These are phyloP conservation scores for Trametes polyzona DNA, from an alignment of 1,284 basidiomycete species.

Conservation along the genomic window DNA sequence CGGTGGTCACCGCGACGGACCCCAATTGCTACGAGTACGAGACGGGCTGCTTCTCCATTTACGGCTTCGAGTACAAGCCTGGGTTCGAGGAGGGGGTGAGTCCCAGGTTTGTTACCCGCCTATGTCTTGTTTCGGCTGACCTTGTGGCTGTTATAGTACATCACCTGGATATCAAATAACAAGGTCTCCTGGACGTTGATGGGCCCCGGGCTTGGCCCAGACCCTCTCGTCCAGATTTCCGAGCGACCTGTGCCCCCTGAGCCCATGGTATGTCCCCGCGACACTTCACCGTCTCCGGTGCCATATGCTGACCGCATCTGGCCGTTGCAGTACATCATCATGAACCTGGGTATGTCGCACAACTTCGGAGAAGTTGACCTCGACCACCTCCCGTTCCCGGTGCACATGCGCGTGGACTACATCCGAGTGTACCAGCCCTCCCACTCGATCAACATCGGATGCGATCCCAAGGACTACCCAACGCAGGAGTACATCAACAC, in stretches of 20 bases:
- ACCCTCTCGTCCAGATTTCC: conserved; percentile 53
- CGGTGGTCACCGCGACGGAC: conserved; percentile 51
- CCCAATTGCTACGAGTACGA: conserved; percentile 56
- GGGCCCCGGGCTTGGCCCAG: conserved; percentile 57
- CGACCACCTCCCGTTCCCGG: conserved; percentile 46
- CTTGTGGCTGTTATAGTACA: conserved; percentile 41
- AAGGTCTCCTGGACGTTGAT: conserved; percentile 62
- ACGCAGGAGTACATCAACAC: conserved; percentile 54
- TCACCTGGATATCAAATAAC: conserved; percentile 61
- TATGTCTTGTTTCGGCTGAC: background rate
- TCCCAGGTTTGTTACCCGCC: conserved; percentile 23
- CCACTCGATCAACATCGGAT: conserved; percentile 52
- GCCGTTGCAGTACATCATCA: conserved; percentile 47
- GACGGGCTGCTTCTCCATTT: conserved; percentile 48
- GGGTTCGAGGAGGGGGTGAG: conserved; percentile 41
- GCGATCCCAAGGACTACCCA: conserved; percentile 56
- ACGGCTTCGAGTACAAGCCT: conserved; percentile 50
- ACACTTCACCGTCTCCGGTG: background rate
- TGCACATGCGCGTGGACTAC: conserved; percentile 59
- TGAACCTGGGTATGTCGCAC: conserved; percentile 58
- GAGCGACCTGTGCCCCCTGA: conserved; percentile 65
- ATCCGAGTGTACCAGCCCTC: conserved; percentile 60
- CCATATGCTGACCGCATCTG: background rate
- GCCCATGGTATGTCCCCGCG: conserved; percentile 52
- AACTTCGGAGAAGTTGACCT: conserved; percentile 58